Evolutionary conservation across 2,329 filamentous ascomycete genomes (phyloP).

Genomic region (Monilinia fructicola): DNA sequence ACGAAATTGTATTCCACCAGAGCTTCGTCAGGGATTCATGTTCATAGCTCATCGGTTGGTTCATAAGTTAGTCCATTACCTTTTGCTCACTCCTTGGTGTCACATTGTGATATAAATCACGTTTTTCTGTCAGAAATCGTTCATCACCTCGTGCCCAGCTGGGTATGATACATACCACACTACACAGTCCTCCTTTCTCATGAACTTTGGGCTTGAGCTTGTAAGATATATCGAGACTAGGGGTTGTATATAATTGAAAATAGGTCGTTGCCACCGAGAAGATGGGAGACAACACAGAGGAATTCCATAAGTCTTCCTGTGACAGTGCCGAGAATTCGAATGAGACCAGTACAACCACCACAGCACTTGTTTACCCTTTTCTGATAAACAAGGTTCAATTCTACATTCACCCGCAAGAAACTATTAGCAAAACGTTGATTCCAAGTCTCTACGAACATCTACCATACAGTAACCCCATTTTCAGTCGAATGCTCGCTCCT

Average conservation of each 20-base stretch:
- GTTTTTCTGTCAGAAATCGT: no score
- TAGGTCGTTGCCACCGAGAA: not conserved
- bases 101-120: no score
- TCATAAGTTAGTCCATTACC: no score
- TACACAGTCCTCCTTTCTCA: not conserved
- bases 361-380: not conserved
- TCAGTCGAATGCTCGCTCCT: conserved; percentile 37
- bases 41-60: no score
- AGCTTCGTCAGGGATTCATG: no score
- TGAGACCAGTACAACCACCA: not conserved
- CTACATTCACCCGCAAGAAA: conserved; percentile 28
- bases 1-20: no score
- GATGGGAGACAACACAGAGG: not conserved
- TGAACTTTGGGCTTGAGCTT: not conserved
- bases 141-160: no score
- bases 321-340: no score
- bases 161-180: not conserved
- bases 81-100: no score
- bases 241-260: not conserved
- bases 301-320: no score
- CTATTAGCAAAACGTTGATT: conserved; percentile 31
- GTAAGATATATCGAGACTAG: not conserved
- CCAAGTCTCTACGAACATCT: conserved; percentile 32
- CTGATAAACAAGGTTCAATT: conserved; percentile 18
- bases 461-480: conserved; percentile 37